Percentiles rank a stretch among this genome's conserved stretches.
phyloP scores from a whole-genome alignment of 2,329 filamentous ascomycete species.

The Verticillium albo-atrum region DNA sequence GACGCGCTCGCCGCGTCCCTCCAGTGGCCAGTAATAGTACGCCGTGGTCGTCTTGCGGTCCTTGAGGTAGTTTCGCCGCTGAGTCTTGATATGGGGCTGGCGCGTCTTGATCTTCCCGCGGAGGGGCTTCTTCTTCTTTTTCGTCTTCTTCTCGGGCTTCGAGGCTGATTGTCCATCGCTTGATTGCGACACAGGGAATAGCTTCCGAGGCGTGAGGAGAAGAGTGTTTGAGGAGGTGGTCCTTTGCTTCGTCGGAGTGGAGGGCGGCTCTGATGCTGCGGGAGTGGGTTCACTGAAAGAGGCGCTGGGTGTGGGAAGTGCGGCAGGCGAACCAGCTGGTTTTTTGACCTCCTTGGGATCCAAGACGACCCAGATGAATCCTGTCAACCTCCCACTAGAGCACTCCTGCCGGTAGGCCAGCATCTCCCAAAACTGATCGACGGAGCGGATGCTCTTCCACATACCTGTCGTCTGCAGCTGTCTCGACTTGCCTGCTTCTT shows the following conservation, averaged over 20 bases:
- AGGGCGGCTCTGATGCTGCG: slow-evolving; percentile 9
- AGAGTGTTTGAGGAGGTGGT: slow-evolving; percentile 19
- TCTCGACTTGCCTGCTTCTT: slow-evolving; percentile 62
- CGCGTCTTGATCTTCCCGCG: slow-evolving; percentile 60
- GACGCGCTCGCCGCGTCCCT: slow-evolving; percentile 59
- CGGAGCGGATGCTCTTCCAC: slow-evolving; percentile 78
- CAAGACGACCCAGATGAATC: slow-evolving; percentile 92
- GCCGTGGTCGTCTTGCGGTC: slow-evolving; percentile 48
- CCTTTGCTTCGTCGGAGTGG: slow-evolving; percentile 27
- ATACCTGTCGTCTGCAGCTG: slow-evolving; percentile 54
- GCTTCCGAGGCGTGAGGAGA: slow-evolving; percentile 26
- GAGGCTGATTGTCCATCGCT: slow-evolving; percentile 20
- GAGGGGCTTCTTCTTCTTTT: slow-evolving; percentile 43
- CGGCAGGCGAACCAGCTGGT: slow-evolving; percentile 4
- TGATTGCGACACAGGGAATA: slow-evolving; percentile 17
- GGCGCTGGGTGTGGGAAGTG: slow-evolving; percentile 20
- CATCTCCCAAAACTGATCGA: slow-evolving; percentile 98
- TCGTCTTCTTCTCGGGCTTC: slow-evolving; percentile 28
- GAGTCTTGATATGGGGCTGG: slow-evolving; percentile 60
- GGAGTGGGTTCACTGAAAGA: slow-evolving; percentile 18
- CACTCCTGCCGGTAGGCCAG: slow-evolving; percentile 97
- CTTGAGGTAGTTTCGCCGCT: slow-evolving; percentile 43
- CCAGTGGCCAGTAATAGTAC: slow-evolving; percentile 62
- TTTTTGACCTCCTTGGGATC: slow-evolving; percentile 39
- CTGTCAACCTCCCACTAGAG: slow-evolving; percentile 84